phyloP scores from a whole-genome alignment of 2,329 filamentous ascomycete species.

The Plectosphaerella cucumerina region DNA sequence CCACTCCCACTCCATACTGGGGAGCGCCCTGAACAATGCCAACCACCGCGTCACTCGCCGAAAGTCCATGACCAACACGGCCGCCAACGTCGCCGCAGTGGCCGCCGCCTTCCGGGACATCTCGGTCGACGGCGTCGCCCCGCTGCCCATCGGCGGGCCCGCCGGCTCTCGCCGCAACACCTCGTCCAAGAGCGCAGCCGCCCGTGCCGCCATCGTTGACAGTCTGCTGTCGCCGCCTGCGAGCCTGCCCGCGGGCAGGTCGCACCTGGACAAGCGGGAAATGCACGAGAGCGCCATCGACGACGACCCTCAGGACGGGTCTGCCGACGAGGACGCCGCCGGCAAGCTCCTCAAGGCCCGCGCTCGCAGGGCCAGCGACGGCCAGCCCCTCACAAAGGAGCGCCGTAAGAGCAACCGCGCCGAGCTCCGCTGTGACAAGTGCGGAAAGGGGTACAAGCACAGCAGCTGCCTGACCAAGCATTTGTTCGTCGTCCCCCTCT shows the following conservation, averaged over 20 bases:
- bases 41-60: slow-evolving; percentile 85
- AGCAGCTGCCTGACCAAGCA: slow-evolving; percentile 99
- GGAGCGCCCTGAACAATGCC: slow-evolving; percentile 66
- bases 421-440: slow-evolving; percentile 94
- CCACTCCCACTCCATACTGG: slow-evolving; percentile 75
- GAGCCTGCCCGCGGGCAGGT: slow-evolving; percentile 60
- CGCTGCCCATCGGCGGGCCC: slow-evolving; percentile 51
- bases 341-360: slow-evolving; percentile 39
- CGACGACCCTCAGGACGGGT: slow-evolving; percentile 60
- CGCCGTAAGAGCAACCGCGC: slow-evolving; percentile 76
- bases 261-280: slow-evolving; percentile 45
- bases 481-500: slow-evolving; percentile 82
- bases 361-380: slow-evolving; percentile 72
- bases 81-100: slow-evolving; percentile 69
- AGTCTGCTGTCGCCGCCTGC: slow-evolving; percentile 62
- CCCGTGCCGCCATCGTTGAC: slow-evolving; percentile 46
- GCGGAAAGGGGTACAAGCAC: slow-evolving; percentile 99
- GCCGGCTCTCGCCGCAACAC: slow-evolving; percentile 60
- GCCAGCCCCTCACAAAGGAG: slow-evolving; percentile 74
- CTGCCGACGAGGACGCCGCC: slow-evolving; percentile 43
- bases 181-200: slow-evolving; percentile 60
- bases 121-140: slow-evolving; percentile 53
- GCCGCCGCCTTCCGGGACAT: slow-evolving; percentile 68
- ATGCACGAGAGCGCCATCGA: slow-evolving; percentile 61
- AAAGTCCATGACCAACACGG: slow-evolving; percentile 83